Base-by-base conservation (phyloP, 257 asterid genomes). In the Anisodus acutangulus region DNA sequence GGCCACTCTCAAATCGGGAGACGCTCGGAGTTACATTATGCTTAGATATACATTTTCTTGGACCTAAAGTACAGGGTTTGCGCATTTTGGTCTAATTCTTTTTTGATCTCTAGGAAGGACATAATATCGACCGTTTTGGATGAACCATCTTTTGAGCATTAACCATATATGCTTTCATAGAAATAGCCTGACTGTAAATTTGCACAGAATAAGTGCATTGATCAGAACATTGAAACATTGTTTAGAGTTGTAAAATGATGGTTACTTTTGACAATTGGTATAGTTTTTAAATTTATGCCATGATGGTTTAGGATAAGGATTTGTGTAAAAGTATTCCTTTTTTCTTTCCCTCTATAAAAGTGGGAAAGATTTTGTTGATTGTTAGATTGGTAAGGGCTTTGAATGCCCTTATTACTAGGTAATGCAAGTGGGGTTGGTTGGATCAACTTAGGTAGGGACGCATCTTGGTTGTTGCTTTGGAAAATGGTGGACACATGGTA, bases 161-260 rank as follows among this genome's bases (percentile, higher is more conserved):
- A 63, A 81, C 37, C 62, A 31, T 31, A 78, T 47, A 80, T 54
- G 53, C 26, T 8, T 54, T 68, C 8, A 37, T 69, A 49, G 41
- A 41, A 71, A 51, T 35, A 37, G 51, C 53, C 82, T 60, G 84
- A 60, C 78, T 60, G 47, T 54, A 57, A 15, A 80, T 80, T 80
- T 55, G 83, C 83, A 80, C 83, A 80, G 58, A 80, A 80, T 80
- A 80, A 80, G 83, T 80, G 83, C 83, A 81, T 79, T 79, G 51
- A 31, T 55, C 69, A 79, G 26, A 26, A 57, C 83, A 79, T 81
- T 81, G 47, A 62, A 54, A 22, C 43, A 64, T 31, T 41, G 84
- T 22, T 45, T 45, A 55, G 45, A 57, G 7, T 63, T 81, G 63
- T 70, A 63, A 81, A 81, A 49, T 12, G 78, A n/a, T 41, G 63